A percentile compares a stretch with the other conserved stretches of the same genome.
These are phyloP conservation scores for Naganishia onofrii DNA, from an alignment of 768 basidiomycete genomes.

Conservation along the genomic window DNA sequence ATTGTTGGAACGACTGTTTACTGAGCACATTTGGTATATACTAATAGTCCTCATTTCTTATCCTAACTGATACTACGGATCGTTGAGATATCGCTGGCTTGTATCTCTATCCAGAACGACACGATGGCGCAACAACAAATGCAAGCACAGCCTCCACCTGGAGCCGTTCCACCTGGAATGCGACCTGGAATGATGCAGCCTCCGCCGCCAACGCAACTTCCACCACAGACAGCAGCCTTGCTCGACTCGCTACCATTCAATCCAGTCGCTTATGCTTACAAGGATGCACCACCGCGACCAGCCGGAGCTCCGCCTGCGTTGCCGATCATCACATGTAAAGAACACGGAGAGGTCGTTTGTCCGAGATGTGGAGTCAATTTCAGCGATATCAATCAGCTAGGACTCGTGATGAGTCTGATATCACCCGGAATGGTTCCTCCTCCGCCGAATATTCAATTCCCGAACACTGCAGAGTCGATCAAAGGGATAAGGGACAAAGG, in stretches of 20 bases:
- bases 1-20: no score
- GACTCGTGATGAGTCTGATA: conserved; percentile 60
- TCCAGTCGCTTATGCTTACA: conserved; percentile 37
- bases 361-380: conserved; percentile 72
- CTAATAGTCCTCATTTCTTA: neutral
- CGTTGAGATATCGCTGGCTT: neutral
- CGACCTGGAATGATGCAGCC: conserved; percentile 28
- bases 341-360: conserved; percentile 73
- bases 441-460: conserved; percentile 67
- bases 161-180: conserved; percentile 18
- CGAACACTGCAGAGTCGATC: conserved; percentile 71
- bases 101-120: neutral
- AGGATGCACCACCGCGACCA: conserved; percentile 32
- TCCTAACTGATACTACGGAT: neutral
- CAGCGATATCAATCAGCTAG: conserved; percentile 70
- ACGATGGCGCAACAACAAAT: conserved; percentile 20
- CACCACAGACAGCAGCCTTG: conserved; percentile 28
- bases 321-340: conserved; percentile 62
- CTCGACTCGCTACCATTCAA: conserved; percentile 40
- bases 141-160: conserved; percentile 24
- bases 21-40: no score
- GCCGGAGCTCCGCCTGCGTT: conserved; percentile 35
- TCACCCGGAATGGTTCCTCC: conserved; percentile 64
- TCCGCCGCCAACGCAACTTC: conserved; percentile 22
- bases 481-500: conserved; percentile 86